Evolutionary conservation across 2,329 filamentous ascomycete genomes (phyloP), one percentile per base, ranked within the genome.

Genomic region (Sporothrix dimorphospora): DNA sequence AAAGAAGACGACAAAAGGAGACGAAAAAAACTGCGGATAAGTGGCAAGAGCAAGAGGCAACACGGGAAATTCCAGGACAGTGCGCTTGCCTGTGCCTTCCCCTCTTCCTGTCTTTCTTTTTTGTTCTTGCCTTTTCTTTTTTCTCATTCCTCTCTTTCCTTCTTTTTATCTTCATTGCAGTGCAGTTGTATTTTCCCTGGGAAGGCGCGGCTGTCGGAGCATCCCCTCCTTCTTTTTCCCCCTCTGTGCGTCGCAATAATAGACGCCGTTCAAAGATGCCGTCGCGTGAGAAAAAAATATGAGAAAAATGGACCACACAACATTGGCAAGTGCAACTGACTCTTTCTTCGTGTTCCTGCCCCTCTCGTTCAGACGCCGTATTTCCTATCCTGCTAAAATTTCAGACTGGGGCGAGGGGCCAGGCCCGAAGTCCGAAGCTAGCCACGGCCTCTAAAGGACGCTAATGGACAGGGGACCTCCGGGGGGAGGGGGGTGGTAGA

Each of bases 341-440:
- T 63, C 57, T 21, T 53, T 53, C 19, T 21, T 53, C 49, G 49
- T 53, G 49, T 63, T 12, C 21, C 21, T 49, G 45, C 24, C 14
- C 61, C 24, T 49, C 40, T 49, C 34, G n/a, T 61, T 19, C 16
- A 27, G 40, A 49, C 42, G 63, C 63, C 63, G 63, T 66, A 66
- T 66, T 66, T 65, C 61, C 61, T 65, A 30, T 65, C 61, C 61
- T 65, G 61, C 61, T 65, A 65, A 65, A 65, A 27, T 66, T 49
- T 49, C 63, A 47, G 38, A 65, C 59, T 65, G 38, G 59, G n/a
- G 24, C 16, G 12, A 27, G 21, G 38, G 38, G 38, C 38, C 38
- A 42, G 59, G 38, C 59, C 38, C 38, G 38, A 65, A 24, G 38
- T 42, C 65, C 65, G 63, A 67, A 38, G 65, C 65, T 51, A 67